Evolutionary conservation across 257 asterid species (phyloP), one percentile per base, ranked within the genome.

Genomic region (Primulina huaijiensis): DNA sequence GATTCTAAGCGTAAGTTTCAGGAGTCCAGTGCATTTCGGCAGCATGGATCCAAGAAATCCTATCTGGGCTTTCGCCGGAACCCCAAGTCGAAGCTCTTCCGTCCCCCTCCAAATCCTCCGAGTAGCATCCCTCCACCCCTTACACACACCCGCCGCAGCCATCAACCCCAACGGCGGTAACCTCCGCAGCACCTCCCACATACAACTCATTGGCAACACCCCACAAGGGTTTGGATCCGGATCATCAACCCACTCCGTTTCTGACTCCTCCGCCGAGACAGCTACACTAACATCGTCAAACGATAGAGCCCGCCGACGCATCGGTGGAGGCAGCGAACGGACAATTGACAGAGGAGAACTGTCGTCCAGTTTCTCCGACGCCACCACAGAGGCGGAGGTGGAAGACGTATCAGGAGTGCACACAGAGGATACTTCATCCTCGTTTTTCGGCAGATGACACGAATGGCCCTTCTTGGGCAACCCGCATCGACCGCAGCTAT

Each of bases 401-500:
- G 9, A 80, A 73, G 4, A 65, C 80, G 8, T 75, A 21, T 75
- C 73, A 7, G 82, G 77, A 2, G 76, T 74, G 33, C 85, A 70
- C 2, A 81, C 37, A 0, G 83, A 78, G 34, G 70, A 23, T 0
- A 70, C 62, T 10, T 59, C 78, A 23, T 73, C 80, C 11, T 19
- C 72, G 9, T 33, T 35, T 10, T 70, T 33, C 3, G 84, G 34
- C 3, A 78, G 7, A 9, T 72, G 72, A 63, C 97, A 94, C 9
- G 52, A 59, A 17, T 94, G 99, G 35, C 99, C 99, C 78, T 85
- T 89, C 68, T 94, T 94, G 1, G 99, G 97, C 7, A 71, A 67
- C 1, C 97, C 97, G 68, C 99, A 94, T 2, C 97, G 90, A 33
- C 99, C 96, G 27, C 99, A 94, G 86, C 77, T 91, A 77, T 94